A percentile compares a stretch with the other conserved stretches of the same genome.
Evolutionary conservation across 768 basidiomycete genomes (phyloP).

Genomic region (Sarcodon sp.): DNA sequence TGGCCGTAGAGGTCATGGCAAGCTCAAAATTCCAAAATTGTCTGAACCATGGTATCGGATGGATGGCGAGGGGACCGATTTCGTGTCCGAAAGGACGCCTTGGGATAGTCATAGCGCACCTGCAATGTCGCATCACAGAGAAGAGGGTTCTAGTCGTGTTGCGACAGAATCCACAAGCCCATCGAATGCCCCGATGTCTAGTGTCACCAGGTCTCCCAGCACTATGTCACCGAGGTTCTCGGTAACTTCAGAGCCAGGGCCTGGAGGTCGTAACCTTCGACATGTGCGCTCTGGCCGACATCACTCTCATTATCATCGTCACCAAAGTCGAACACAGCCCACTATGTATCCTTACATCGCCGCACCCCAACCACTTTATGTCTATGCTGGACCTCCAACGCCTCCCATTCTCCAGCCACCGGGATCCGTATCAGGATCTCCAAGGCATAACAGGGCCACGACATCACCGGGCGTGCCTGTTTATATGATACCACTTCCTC

Average conservation of each 20-base stretch:
- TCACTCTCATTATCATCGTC: background rate
- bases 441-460: background rate
- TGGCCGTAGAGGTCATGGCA: conserved; percentile 6
- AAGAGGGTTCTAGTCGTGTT: background rate
- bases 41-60: conserved; percentile 13
- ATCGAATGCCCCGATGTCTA: background rate
- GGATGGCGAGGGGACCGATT: conserved; percentile 11
- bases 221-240: background rate
- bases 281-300: background rate
- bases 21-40: conserved; percentile 4
- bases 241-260: background rate
- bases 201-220: background rate
- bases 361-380: background rate
- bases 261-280: background rate
- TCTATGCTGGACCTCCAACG: background rate
- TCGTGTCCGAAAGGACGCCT: conserved; percentile 6
- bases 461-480: background rate
- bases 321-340: background rate
- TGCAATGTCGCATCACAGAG: background rate
- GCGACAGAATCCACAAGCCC: background rate
- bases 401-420: background rate
- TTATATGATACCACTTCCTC: background rate
- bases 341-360: background rate
- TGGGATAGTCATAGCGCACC: background rate
- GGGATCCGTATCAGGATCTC: background rate